Evolutionary conservation across 78 protist species (phyloP), one percentile per base, ranked within the genome.

Genomic region (Chrysochromulina parva): DNA sequence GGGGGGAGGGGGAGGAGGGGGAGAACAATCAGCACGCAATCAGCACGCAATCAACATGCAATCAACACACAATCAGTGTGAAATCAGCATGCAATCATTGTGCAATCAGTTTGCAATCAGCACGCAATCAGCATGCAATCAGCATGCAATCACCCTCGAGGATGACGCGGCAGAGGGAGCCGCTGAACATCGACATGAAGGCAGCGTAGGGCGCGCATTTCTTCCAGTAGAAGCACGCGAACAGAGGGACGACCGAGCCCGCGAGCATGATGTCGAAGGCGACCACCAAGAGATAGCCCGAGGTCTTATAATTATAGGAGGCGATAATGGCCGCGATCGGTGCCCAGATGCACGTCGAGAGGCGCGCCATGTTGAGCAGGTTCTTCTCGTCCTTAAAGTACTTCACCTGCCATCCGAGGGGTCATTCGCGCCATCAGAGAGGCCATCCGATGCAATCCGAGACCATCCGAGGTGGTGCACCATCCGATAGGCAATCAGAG

Each of bases 231-330:
- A 82, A 47, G 71, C n/a, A 28, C 50, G 88, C 88, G 69, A 82
- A 82, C 47, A 82, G 38, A 3, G 88, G 88, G 26, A 82, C 52
- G n/a, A 82, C 48, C 16, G 24, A 57, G 13, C 88, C 88, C 24
- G 88, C 67, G 88, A 82, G 88, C 88, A 82, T 58, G 65, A 82
- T 82, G 88, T 82, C 88, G 52, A 82, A 82, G 13, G 88, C 88
- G 17, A 82, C 88, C 71, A 82, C 28, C 53, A 82, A 69, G 6
- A 82, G 88, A 69, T 82, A 82, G 53, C 88, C 88, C 38, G 88
- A 28, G 26, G 5, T 3, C 71, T 2, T 24, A 57, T 28, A 65
- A 24, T 17, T 1, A 69, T 4, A 9, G 67, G 69, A 24, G 17
- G 88, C 88, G 88, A 82, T 38, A 28, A 48, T 11, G 58, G 20